A percentile compares a stretch with the other conserved stretches of the same genome.
These are phyloP conservation scores for Flueggea neowawraea DNA, from an alignment of 441 rosid genomes.

Conservation along the genomic window DNA sequence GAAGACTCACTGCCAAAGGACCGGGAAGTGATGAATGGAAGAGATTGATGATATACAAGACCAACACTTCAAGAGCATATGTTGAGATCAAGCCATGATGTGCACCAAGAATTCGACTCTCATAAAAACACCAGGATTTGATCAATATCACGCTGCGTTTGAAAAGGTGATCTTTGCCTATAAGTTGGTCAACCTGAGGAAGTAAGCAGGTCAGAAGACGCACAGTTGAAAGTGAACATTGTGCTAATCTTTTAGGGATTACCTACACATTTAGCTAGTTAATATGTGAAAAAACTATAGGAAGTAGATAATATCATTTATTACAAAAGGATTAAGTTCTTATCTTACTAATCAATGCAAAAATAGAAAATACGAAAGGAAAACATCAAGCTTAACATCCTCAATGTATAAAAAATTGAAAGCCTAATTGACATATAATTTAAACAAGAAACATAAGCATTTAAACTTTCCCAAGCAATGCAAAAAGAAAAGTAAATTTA, in stretches of 20 bases:
- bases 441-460: too few relatives aligned
- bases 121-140: conserved; percentile 98
- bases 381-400: too few relatives aligned
- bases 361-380: background rate
- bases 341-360: background rate
- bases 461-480: too few relatives aligned
- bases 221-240: background rate
- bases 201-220: background rate
- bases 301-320: background rate
- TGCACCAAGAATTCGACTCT: conserved; percentile 95
- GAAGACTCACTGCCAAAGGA: conserved; percentile 68
- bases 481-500: too few relatives aligned
- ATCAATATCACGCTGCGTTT: conserved; percentile 77
- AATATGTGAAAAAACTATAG: background rate
- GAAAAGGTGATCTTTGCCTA: conserved; percentile 81
- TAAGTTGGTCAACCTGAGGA: conserved; percentile 68
- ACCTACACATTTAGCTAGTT: background rate
- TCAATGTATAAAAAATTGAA: too few relatives aligned
- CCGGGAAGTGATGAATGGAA: conserved; percentile 70
- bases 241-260: background rate
- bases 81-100: conserved; percentile 84
- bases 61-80: conserved; percentile 80
- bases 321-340: background rate
- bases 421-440: too few relatives aligned
- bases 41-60: conserved; percentile 64